phyloP scores from a whole-genome alignment of 805 yeast genomes.

The Huiozyma sinensis region DNA sequence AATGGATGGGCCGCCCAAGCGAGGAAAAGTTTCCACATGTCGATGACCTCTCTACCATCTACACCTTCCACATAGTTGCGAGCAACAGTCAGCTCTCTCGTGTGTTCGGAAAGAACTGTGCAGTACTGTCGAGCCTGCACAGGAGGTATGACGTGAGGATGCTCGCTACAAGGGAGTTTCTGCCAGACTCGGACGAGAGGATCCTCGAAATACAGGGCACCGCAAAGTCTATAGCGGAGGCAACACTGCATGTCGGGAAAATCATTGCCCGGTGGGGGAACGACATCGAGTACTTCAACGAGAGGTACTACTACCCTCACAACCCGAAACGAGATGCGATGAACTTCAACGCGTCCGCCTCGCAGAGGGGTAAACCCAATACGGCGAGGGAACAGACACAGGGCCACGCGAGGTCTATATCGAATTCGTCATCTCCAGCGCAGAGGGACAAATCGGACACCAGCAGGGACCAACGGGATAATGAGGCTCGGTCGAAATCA shows the following conservation, averaged over 20 bases:
- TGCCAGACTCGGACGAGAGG: conserved; percentile 73
- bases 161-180: conserved; percentile 77
- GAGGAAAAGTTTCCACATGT: conserved; percentile 8
- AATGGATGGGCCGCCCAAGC: conserved; percentile 14
- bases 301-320: conserved; percentile 49
- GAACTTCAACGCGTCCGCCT: too few species aligned
- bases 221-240: conserved; percentile 46
- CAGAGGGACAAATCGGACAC: too few species aligned
- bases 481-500: too few species aligned
- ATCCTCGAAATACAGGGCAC: conserved; percentile 77
- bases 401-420: not conserved
- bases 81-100: conserved; percentile 84
- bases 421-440: too few species aligned
- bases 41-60: conserved; percentile 7
- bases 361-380: too few species aligned
- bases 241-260: conserved; percentile 41
- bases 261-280: conserved; percentile 3
- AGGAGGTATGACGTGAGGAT: conserved; percentile 54
- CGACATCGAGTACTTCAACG: conserved; percentile 1
- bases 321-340: conserved; percentile 17
- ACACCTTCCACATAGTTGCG: conserved; percentile 48
- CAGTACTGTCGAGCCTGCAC: conserved; percentile 55
- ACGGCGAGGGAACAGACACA: too few species aligned
- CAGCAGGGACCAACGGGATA: too few species aligned
- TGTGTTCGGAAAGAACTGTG: conserved; percentile 73